Evolutionary conservation across 2,329 filamentous ascomycete species (phyloP).

Genomic region (Cladosporium sp.): DNA sequence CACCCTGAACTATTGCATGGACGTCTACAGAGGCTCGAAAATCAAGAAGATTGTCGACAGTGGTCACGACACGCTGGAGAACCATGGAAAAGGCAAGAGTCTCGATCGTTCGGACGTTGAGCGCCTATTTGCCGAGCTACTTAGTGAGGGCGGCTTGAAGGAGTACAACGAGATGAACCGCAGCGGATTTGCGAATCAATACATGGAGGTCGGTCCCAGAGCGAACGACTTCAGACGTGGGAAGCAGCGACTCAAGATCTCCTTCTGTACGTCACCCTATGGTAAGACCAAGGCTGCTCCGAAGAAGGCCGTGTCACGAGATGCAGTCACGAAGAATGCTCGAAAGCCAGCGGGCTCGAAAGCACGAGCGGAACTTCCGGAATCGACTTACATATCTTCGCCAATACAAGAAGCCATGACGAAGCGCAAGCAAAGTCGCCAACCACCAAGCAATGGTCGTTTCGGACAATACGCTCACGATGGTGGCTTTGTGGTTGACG

Average conservation of each 20-base stretch:
- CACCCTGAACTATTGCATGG: constrained; percentile 76
- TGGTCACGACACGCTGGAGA: constrained; percentile 49
- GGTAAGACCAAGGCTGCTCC: neutral
- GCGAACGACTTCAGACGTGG: constrained; percentile 45
- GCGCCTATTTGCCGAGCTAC: constrained; percentile 73
- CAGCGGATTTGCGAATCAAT: constrained; percentile 67
- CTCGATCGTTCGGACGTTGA: constrained; percentile 74
- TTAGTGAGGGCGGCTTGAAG: constrained; percentile 66
- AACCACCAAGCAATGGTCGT: constrained; percentile 25
- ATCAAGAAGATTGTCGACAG: constrained; percentile 54
- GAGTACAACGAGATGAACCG: constrained; percentile 51
- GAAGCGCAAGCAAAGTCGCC: constrained; percentile 23
- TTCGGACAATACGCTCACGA: constrained; percentile 34
- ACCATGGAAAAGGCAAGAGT: constrained; percentile 65
- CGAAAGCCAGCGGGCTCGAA: constrained; percentile 21
- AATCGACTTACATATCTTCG: constrained; percentile 65
- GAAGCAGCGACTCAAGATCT: constrained; percentile 46
- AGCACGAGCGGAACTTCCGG: constrained; percentile 28
- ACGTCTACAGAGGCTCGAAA: constrained; percentile 71
- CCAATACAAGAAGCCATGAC: constrained; percentile 47
- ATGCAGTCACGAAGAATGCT: constrained; percentile 7
- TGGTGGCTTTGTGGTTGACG: constrained; percentile 36
- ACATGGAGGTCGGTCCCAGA: constrained; percentile 53
- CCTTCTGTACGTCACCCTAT: constrained; percentile 41
- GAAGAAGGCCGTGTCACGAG: constrained; percentile 21